Base-by-base conservation (phyloP, 495 filamentous ascomycete genomes). In the Xanthoparmelia taractica region DNA sequence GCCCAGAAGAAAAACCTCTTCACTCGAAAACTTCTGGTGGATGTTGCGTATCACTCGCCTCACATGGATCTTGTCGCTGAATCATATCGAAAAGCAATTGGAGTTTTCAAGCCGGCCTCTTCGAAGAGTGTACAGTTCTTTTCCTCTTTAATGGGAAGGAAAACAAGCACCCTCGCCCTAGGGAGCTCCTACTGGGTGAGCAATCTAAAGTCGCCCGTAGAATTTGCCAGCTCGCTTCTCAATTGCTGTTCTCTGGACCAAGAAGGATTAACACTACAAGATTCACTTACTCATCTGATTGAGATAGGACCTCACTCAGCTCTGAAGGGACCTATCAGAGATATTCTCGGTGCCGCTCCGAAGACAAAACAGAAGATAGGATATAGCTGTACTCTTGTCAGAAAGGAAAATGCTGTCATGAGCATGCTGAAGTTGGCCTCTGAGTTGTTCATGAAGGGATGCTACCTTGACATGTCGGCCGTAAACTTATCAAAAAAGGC, bases 231-330 rank as follows among this genome's bases (percentile, higher is more conserved):
- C 20, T 37, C 12, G 15, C 37, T 50, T 31, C 10, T 36, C 34
- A 5, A 36, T 10, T 36, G 34, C 34, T 36, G 34, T 36, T 36
- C 34, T 36, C 34, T 36, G 5, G 10, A 36, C 34, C 34, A 10
- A 36, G 34, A 36, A 36, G 5, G 10, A 10, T 10, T 10, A 36
- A 10, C 34, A 36, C 10, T 36, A 10, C 5, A 36, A 10, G 10
- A 36, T 10, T 36, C 34, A 36, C 5, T 36, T 10, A 36, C 34
- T 36, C 34, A 31, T 25, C 36, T 65, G 13, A 6, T 87, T 17
- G 84, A 87, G 60, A 63, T 86, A 41, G 84, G 84, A 0, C 84
- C 84, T 0, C 83, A 85, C 62, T 75, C 82, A 2, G 74, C 78
- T 15, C 71, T 87, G 2, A 79, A 76, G 56, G 75, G 77, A 0